Evolutionary conservation across 495 filamentous ascomycete species (phyloP).

Genomic region (Talaromyces liani): DNA sequence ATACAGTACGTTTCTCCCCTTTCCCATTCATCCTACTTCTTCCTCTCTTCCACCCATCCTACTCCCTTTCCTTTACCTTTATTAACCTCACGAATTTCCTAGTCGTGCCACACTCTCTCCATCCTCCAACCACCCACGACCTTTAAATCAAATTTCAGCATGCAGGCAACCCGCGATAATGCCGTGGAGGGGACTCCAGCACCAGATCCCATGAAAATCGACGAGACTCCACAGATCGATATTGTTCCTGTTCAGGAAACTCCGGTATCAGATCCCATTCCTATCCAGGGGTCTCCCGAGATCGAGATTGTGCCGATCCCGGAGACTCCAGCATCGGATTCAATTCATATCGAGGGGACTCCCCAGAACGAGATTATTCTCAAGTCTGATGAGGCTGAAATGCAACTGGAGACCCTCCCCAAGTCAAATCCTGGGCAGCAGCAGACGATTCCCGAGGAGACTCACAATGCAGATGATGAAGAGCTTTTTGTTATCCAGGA

Average conservation of each 20-base stretch:
- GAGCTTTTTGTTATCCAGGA: slow-evolving; percentile 2
- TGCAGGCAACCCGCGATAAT: not conserved
- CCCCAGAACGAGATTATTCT: not conserved
- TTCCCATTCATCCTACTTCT: too few relatives aligned
- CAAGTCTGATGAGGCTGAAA: not conserved
- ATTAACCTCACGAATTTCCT: not conserved
- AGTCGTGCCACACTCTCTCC: too few relatives aligned
- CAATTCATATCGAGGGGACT: not conserved
- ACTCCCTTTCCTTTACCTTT: not conserved
- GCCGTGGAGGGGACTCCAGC: not conserved
- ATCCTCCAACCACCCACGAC: not conserved
- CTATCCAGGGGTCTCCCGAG: not conserved
- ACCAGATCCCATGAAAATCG: too few relatives aligned
- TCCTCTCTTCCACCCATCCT: too few relatives aligned
- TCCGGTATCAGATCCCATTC: not conserved
- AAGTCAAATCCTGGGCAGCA: not conserved
- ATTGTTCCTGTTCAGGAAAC: not conserved
- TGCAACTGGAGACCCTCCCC: not conserved
- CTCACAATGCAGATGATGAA: not conserved
- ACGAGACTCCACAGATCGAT: not conserved
- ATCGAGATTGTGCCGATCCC: not conserved
- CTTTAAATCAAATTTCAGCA: not conserved
- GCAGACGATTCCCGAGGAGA: not conserved
- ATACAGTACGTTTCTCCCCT: too few relatives aligned
- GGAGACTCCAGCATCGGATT: not conserved